These are phyloP conservation scores for Fragaria iinumae DNA, from an alignment of 306 rosid species.

Conservation along the genomic window DNA sequence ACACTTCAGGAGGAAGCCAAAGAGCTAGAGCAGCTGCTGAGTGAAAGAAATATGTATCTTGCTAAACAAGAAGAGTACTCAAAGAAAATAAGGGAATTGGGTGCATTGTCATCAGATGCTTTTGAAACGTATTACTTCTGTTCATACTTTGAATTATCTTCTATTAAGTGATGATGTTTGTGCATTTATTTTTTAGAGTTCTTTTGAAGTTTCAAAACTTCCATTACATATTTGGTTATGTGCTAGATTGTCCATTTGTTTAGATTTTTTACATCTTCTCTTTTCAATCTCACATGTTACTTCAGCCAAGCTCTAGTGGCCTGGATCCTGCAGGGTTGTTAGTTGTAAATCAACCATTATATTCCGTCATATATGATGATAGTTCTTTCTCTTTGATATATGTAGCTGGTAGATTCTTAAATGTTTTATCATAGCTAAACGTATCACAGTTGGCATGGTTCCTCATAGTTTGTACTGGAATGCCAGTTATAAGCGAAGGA, in stretches of 20 bases:
- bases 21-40: conserved; percentile 78
- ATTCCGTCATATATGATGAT: not conserved
- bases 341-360: not conserved
- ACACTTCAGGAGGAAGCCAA: conserved; percentile 93
- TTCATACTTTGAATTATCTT: conserved; percentile 18
- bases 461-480: conserved; percentile 21
- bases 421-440: not conserved
- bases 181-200: not conserved
- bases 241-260: not conserved
- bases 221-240: not conserved
- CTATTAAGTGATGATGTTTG: conserved; percentile 1
- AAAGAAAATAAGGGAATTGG: conserved; percentile 89
- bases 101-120: conserved; percentile 92
- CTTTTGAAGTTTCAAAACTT: conserved; percentile 8
- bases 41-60: conserved; percentile 66
- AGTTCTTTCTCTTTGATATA: not conserved
- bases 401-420: not conserved
- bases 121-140: conserved; percentile 72
- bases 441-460: conserved; percentile 1
- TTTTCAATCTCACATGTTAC: not conserved
- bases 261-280: not conserved
- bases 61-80: conserved; percentile 89
- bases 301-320: not conserved
- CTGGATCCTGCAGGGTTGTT: not conserved
- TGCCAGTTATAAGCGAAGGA: conserved; percentile 75